phyloP scores from a whole-genome alignment of 345 rosid genomes.

The Barbarea vulgaris region DNA sequence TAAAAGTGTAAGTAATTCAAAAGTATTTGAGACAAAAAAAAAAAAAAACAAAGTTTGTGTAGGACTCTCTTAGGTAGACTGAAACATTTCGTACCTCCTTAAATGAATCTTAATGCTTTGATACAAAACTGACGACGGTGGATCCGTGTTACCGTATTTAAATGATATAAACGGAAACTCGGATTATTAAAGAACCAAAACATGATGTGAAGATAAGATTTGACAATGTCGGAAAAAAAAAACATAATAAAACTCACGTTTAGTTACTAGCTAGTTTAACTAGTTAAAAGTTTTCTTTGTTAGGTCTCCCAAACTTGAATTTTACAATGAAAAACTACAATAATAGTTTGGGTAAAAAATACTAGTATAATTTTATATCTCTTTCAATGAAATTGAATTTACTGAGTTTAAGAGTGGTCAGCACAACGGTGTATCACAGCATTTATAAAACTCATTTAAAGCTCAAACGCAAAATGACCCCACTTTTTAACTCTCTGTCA shows the following conservation, averaged over 20 bases:
- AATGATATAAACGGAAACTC: neutral
- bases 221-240: neutral
- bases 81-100: slow-evolving; percentile 21
- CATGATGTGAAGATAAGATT: neutral
- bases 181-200: neutral
- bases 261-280: neutral
- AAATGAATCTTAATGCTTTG: neutral
- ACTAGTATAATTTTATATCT: neutral
- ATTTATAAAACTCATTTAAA: slow-evolving; percentile 32
- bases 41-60: neutral
- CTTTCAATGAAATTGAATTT: slow-evolving; percentile 25
- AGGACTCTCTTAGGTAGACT: slow-evolving; percentile 23
- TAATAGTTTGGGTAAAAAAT: neutral
- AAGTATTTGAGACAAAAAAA: neutral
- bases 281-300: neutral
- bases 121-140: slow-evolving; percentile 1
- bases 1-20: neutral
- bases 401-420: slow-evolving; percentile 25
- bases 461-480: slow-evolving; percentile 23
- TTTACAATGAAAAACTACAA: neutral
- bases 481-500: neutral
- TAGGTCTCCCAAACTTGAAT: neutral
- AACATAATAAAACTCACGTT: neutral
- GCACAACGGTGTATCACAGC: slow-evolving; percentile 37
- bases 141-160: slow-evolving; percentile 7